A percentile compares a stretch with the other conserved stretches of the same genome.
These are phyloP conservation scores for Populus davidiana DNA, from an alignment of 345 rosid species.

Conservation along the genomic window DNA sequence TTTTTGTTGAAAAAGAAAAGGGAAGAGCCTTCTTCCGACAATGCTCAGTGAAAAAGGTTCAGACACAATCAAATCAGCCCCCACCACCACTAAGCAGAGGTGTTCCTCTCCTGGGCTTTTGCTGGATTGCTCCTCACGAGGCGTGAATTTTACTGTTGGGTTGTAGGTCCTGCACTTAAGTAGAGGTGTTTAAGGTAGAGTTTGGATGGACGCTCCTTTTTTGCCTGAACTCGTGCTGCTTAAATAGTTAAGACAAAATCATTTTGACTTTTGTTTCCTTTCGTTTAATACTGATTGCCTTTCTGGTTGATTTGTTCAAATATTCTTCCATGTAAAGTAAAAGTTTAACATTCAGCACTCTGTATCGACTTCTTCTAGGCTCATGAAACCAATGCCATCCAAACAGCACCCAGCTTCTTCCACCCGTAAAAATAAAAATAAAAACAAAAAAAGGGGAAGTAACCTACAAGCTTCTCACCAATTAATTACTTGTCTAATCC, in stretches of 20 bases:
- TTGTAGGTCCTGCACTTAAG: conserved; percentile 34
- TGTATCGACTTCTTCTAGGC: neutral
- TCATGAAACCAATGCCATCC: neutral
- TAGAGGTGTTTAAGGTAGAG: neutral
- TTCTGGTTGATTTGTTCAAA: neutral
- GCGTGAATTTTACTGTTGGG: conserved; percentile 60
- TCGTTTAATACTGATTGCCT: neutral
- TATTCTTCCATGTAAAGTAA: neutral
- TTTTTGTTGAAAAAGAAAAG: neutral
- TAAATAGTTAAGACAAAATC: neutral
- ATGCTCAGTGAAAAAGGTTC: conserved; percentile 35
- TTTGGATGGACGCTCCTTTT: neutral
- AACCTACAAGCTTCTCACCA: conserved; percentile 14
- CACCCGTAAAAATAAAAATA: neutral
- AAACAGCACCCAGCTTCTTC: neutral
- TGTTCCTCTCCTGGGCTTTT: conserved; percentile 62
- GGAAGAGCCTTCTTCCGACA: conserved; percentile 39
- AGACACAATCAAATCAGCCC: conserved; percentile 56
- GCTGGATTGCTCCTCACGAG: conserved; percentile 45
- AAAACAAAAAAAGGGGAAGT: neutral
- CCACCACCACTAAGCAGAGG: conserved; percentile 57
- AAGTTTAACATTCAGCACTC: too few relatives aligned
- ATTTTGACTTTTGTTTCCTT: neutral
- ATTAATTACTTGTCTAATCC: conserved; percentile 18
- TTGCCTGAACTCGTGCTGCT: neutral